Evolutionary conservation across 2,329 filamentous ascomycete genomes (phyloP), one percentile per base, ranked within the genome.

Genomic region (Monosporascus sp.): DNA sequence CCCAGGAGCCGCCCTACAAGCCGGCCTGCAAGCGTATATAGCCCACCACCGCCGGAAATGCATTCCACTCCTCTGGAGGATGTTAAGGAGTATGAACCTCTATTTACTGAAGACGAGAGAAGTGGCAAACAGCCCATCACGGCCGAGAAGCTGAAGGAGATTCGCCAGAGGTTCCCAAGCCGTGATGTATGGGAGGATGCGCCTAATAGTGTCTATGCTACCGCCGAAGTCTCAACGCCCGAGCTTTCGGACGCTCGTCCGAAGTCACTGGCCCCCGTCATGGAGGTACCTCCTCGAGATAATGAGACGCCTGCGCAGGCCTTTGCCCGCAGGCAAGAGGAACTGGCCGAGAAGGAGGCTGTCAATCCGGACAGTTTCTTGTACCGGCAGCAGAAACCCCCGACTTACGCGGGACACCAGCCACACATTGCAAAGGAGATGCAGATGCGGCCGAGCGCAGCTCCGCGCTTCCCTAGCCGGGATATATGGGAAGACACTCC

Each of bases 161-260:
- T 79, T 55, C 82, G 83, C 57, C 86, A 87, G 55, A 71, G 81
- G 56, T 99, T 99, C 71, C 94, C 94, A 1, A 97, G 92, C 69
- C 88, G 92, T 68, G 94, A 99, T 68, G 83, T 97, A 41, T 99
- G 94, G 94, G 94, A 99, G 73, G 95, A 99, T 68, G 87, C 90
- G 0, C 94, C 95, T 4, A 88, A 85, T 65, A 96, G 91, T 70
- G 78, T 90, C 50, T 85, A 94, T 64, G 84, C 81, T 64, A 86
- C 83, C 36, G 85, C 92, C 3, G 91, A 89, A 54, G 93, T 97
- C 7, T 89, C 87, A 3, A 94, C 90, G 0, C 91, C 91, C 1
- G 88, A 91, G 62, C 65, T 80, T 34, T 74, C 77, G 0, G 78
- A 76, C 54, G 76, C 54, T 64, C 73, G 51, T 51, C 61, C 56